Conservation (phyloP, 345 rosid genomes). For the Bruguiera parviflora region DNA sequence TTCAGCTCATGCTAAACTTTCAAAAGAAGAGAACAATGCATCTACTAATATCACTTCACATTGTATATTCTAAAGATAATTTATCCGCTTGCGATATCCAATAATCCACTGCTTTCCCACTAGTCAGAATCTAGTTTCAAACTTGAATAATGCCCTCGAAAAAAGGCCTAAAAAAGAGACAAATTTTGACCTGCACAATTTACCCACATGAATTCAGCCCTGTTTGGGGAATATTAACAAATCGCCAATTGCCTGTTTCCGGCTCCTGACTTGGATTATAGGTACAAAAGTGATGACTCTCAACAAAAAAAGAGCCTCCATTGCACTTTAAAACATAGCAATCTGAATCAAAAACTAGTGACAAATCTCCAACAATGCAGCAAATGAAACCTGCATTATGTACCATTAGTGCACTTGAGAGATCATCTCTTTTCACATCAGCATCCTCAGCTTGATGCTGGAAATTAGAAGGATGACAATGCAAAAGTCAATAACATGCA, state of each 20-base stretch:
- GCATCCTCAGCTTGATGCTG: constrained; percentile 61
- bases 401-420: constrained; percentile 77
- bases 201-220: not conserved
- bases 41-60: too few relatives aligned
- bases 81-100: too few relatives aligned
- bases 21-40: too few relatives aligned
- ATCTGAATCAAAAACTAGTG: too few relatives aligned
- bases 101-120: too few relatives aligned
- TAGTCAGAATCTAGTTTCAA: not conserved
- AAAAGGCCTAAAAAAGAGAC: not conserved
- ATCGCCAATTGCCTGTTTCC: not conserved
- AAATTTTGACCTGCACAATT: not conserved
- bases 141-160: not conserved
- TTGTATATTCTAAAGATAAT: too few relatives aligned
- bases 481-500: constrained; percentile 10
- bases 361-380: constrained; percentile 7
- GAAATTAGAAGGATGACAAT: constrained; percentile 12
- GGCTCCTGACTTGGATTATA: not conserved
- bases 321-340: too few relatives aligned
- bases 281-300: too few relatives aligned
- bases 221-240: not conserved
- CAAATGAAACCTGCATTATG: constrained; percentile 19
- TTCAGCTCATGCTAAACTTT: too few relatives aligned
- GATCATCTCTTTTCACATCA: constrained; percentile 63
- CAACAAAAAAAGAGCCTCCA: not conserved